Base-by-base conservation (phyloP, 306 rosid species). In the Cucurbita ficifolia region DNA sequence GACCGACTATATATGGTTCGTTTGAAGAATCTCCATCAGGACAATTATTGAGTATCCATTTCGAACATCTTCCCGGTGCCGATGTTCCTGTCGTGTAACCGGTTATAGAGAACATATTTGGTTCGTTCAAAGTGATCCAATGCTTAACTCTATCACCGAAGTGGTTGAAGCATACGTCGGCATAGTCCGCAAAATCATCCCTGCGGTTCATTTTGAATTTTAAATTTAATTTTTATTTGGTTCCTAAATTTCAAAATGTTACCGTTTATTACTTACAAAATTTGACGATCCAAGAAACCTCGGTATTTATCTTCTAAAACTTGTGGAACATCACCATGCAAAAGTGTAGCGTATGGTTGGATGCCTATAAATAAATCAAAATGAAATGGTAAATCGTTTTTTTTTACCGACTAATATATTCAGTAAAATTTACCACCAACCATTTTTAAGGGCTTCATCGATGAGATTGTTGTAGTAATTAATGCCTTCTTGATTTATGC, bases 311-410 rank as follows among this genome's bases (percentile, higher is more conserved):
- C 88, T 72, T 89, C 87, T 21, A 92, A 75, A n/a, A 81, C 43
- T 81, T 86, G 93, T 1, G 97, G 94, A 76, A 82, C 79, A 76
- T 92, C 96, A 88, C 89, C 89, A 33, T 90, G 91, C 21, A 89
- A 87, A 45, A 92, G 43, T 8, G 97, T 89, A 39, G 78, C 86
- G 78, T 58, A 89, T 22, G 88, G 86, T 38, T 72, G 29, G 5
- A 86, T 0, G 48, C 85, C 90, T 43, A n/a, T 36, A 24, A 24
- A 19, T 24, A 38, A 2, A 51, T 50, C 54, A 50, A 5, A 50
- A 14, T 1, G 18, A 29, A 29, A 29, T 2, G 33, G 33, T 29
- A 29, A 29, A 2, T 29, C 2, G 2, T 29, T 29, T 29, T n/a
- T n/a, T 29, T 29, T 29, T 29, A 29, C 33, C 33, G 33, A 29